Evolutionary conservation across 2,329 filamentous ascomycete genomes (phyloP), one percentile per base, ranked within the genome.

Genomic region (Scortechinia acanthostroma): DNA sequence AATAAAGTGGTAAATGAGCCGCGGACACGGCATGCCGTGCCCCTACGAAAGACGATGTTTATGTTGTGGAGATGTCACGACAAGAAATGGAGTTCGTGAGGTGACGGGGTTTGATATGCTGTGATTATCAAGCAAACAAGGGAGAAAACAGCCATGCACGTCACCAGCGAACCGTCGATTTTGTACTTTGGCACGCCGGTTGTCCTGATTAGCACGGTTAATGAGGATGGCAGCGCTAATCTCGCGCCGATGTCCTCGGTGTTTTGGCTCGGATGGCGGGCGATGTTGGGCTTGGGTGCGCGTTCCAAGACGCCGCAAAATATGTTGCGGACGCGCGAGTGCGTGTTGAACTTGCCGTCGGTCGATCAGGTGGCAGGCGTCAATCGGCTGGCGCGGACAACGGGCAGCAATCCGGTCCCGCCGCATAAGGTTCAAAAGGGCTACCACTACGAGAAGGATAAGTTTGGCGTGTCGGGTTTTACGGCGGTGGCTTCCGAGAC

Each of bases 241-340:
- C 61, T 71, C 42, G 56, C 53, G 4, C 61, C 68, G 5, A 68
- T 69, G 47, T 70, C 68, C 15, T 69, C 66, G 4, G 65, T 62
- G 17, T 70, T 58, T 53, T 72, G 67, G 67, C 59, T 71, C 10
- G 61, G 61, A 3, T 53, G 65, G 48, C 60, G 60, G 13, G 70
- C 66, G 53, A 54, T 71, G 52, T 59, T 71, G 3, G 68, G 68
- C 2, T 55, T 71, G 2, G 55, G 28, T 4, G 53, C 58, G 5
- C 49, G 46, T 15, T 59, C 57, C 37, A 59, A 68, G 46, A 69
- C 68, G 0, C 58, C 65, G 0, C 44, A 55, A 6, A 70, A 70
- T 48, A 54, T 70, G 13, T 49, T 64, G 4, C 63, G 65, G 16
- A 67, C 61, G 4, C 59, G 58, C 15, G 57, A 69, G 49, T 70